Evolutionary conservation across 1,284 basidiomycete genomes (phyloP).

Genomic region (Meira nashicola): DNA sequence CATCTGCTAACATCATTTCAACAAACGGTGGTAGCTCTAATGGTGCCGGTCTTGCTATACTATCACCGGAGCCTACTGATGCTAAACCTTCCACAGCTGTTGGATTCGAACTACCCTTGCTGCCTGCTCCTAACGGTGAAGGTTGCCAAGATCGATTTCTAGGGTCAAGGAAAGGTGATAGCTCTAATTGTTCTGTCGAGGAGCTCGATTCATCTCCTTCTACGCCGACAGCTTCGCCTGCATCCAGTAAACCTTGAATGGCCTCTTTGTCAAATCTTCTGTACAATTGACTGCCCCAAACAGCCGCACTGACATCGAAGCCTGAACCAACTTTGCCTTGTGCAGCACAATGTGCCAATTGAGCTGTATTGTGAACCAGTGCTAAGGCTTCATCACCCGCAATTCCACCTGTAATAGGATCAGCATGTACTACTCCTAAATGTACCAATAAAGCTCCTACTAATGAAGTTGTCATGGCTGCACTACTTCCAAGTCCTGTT

Average conservation of each 20-base stretch:
- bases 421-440: slow-evolving; percentile 62
- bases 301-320: slow-evolving; percentile 90
- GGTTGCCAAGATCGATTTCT: slow-evolving; percentile 43
- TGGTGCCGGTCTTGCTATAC: slow-evolving; percentile 30
- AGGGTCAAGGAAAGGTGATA: slow-evolving; percentile 22
- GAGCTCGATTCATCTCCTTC: slow-evolving; percentile 18
- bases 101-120: slow-evolving; percentile 16
- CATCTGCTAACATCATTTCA: slow-evolving; percentile 46
- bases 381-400: slow-evolving; percentile 46
- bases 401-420: background rate
- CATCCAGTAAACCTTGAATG: slow-evolving; percentile 30
- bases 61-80: background rate
- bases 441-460: slow-evolving; percentile 79
- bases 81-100: slow-evolving; percentile 41
- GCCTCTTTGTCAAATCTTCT: slow-evolving; percentile 71
- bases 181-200: background rate
- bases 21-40: slow-evolving; percentile 44
- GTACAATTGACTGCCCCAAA: slow-evolving; percentile 92
- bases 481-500: slow-evolving; percentile 93
- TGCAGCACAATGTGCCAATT: slow-evolving; percentile 90
- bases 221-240: slow-evolving; percentile 24
- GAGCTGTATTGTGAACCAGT: slow-evolving; percentile 81
- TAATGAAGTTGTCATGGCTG: slow-evolving; percentile 91
- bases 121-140: slow-evolving; percentile 19
- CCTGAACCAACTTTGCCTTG: slow-evolving; percentile 98